Conservation (phyloP, 108 stramenopile genomes). For the Nannochloropsis granulata region DNA sequence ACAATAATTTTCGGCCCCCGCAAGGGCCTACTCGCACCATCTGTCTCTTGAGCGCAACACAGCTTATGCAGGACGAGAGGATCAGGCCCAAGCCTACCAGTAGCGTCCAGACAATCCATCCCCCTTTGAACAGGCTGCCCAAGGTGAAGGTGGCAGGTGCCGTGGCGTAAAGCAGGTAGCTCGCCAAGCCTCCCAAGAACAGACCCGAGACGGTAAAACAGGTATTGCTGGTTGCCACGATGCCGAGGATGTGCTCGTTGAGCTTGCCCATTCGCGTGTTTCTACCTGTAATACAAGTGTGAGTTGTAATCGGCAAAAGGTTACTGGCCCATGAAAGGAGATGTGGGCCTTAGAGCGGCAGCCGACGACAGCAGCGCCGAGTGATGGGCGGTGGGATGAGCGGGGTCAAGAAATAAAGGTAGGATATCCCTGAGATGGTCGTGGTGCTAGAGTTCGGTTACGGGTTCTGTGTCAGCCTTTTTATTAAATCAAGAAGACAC, state of each 20-base stretch:
- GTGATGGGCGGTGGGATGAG: too few relatives aligned
- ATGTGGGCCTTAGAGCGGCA: too few relatives aligned
- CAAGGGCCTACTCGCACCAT: background rate
- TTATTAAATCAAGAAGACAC: too few relatives aligned
- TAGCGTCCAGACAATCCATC: background rate
- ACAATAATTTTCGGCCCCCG: slow-evolving; percentile 1
- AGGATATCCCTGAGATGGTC: too few relatives aligned
- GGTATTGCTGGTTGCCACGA: slow-evolving; percentile 2
- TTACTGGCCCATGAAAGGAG: too few relatives aligned
- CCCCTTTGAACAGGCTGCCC: background rate
- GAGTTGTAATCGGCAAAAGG: too few relatives aligned
- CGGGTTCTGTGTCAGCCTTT: too few relatives aligned
- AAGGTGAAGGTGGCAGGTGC: background rate
- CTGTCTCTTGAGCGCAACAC: slow-evolving; percentile 1
- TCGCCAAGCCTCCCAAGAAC: background rate
- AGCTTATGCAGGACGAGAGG: background rate
- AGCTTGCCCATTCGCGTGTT: background rate
- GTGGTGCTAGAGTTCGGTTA: too few relatives aligned
- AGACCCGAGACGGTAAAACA: background rate
- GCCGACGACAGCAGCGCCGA: too few relatives aligned
- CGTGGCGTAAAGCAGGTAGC: background rate
- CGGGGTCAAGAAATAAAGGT: too few relatives aligned
- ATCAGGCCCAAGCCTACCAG: background rate
- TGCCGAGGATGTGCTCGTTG: slow-evolving; percentile 3
- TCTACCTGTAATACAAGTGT: too few relatives aligned